phyloP scores from a whole-genome alignment of 768 basidiomycete genomes.

The Phaeotremella fagi region DNA sequence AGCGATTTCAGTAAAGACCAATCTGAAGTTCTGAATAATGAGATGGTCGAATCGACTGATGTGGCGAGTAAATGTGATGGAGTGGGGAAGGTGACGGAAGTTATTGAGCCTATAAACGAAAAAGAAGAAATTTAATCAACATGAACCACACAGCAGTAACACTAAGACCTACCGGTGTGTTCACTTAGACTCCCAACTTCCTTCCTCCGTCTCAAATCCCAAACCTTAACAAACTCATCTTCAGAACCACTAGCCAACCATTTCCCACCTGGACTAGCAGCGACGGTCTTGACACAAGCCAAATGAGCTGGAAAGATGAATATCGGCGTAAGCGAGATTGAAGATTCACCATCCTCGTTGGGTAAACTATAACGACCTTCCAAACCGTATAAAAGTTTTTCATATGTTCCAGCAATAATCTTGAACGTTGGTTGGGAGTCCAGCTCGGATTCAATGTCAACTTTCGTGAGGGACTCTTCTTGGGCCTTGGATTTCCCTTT shows the following conservation, averaged over 20 bases:
- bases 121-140: not conserved
- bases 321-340: constrained; percentile 60
- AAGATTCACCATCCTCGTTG: constrained; percentile 44
- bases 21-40: constrained; percentile 85
- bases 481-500: constrained; percentile 31
- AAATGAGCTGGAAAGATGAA: constrained; percentile 98
- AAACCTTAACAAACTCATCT: constrained; percentile 96
- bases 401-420: constrained; percentile 87
- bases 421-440: constrained; percentile 75
- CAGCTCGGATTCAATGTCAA: no score
- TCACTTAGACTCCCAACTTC: constrained; percentile 94
- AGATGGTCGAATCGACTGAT: constrained; percentile 86
- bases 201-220: constrained; percentile 86
- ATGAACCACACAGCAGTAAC: not conserved
- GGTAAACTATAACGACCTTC: constrained; percentile 55
- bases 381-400: constrained; percentile 89
- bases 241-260: constrained; percentile 93
- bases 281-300: constrained; percentile 83
- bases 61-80: constrained; percentile 85
- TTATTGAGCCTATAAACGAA: constrained; percentile 70
- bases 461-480: not conserved
- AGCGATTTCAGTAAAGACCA: constrained; percentile 83
- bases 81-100: constrained; percentile 76
- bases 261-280: constrained; percentile 87
- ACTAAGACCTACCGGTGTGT: constrained; percentile 66